Evolutionary conservation across 768 basidiomycete genomes (phyloP).

Genomic region (Hortiboletus campestris): DNA sequence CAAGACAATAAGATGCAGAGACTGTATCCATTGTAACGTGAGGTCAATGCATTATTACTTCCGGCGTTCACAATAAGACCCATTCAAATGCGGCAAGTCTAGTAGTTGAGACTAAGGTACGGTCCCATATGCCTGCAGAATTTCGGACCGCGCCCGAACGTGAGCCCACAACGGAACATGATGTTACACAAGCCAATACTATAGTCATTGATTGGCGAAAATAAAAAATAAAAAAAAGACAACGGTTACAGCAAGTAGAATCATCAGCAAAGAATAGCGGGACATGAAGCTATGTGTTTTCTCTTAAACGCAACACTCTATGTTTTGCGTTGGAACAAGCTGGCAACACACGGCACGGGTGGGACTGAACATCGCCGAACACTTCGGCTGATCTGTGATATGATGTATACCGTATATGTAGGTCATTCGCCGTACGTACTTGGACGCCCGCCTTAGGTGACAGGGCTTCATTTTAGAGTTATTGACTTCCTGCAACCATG

Average conservation of each 20-base stretch:
- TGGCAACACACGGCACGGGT: no score
- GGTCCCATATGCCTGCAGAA: background rate
- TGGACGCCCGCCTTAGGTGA: background rate
- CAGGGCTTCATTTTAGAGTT: slow-evolving; percentile 1
- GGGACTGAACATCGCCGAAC: no score
- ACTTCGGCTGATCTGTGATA: background rate
- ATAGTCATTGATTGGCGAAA: background rate
- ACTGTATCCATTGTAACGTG: slow-evolving; percentile 4
- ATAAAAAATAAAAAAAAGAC: no score
- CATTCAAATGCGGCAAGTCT: slow-evolving; percentile 20
- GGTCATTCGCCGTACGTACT: background rate
- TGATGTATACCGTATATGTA: background rate
- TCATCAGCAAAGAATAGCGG: background rate
- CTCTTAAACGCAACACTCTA: background rate
- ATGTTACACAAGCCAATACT: background rate
- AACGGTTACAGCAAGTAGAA: no score
- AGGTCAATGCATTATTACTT: background rate
- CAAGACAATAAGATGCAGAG: slow-evolving; percentile 21
- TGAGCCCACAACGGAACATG: background rate
- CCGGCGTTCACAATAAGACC: slow-evolving; percentile 16
- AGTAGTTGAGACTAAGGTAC: slow-evolving; percentile 7
- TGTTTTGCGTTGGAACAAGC: background rate
- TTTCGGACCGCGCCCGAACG: no score
- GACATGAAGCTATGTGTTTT: background rate
- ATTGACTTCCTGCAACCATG: background rate